phyloP scores from a whole-genome alignment of 164 flowering plant species.

The Annona cherimola region DNA sequence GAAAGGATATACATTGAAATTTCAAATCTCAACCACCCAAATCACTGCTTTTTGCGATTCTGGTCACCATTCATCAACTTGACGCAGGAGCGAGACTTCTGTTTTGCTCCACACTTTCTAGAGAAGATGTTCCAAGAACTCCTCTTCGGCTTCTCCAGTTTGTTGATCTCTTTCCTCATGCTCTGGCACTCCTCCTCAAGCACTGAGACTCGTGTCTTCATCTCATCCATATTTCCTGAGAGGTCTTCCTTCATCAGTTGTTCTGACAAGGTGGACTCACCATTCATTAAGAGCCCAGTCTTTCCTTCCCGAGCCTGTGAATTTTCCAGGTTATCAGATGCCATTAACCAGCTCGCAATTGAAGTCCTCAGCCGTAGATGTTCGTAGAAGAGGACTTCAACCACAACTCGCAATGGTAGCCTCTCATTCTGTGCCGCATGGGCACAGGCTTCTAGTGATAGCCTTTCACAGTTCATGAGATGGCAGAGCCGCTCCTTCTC shows the following conservation, averaged over 20 bases:
- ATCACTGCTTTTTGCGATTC: conserved; percentile 4
- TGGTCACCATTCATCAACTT: conserved; percentile 6
- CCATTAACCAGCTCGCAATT: conserved; percentile 59
- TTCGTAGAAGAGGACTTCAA: conserved; percentile 66
- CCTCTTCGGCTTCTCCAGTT: conserved; percentile 37
- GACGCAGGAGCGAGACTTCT: conserved; percentile 17
- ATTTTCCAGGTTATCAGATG: conserved; percentile 45
- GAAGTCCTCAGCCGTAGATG: conserved; percentile 61
- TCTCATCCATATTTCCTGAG: conserved; percentile 21
- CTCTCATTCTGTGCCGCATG: conserved; percentile 74
- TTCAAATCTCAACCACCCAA: conserved; percentile 7
- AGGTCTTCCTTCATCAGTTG: background rate
- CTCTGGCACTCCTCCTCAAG: conserved; percentile 53
- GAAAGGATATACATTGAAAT: background rate
- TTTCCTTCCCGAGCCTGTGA: conserved; percentile 29
- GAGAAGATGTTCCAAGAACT: conserved; percentile 48
- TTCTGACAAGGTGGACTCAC: conserved; percentile 7
- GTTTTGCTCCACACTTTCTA: conserved; percentile 22
- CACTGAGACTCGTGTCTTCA: conserved; percentile 44
- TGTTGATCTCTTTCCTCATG: conserved; percentile 51
- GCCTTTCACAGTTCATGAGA: conserved; percentile 69
- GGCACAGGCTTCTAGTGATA: conserved; percentile 63
- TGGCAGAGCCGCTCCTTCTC: conserved; percentile 65
- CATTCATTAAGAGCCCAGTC: conserved; percentile 20
- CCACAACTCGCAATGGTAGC: conserved; percentile 57